Base-by-base conservation (phyloP, 2,329 filamentous ascomycete genomes). In the Fusarium anthophilum region DNA sequence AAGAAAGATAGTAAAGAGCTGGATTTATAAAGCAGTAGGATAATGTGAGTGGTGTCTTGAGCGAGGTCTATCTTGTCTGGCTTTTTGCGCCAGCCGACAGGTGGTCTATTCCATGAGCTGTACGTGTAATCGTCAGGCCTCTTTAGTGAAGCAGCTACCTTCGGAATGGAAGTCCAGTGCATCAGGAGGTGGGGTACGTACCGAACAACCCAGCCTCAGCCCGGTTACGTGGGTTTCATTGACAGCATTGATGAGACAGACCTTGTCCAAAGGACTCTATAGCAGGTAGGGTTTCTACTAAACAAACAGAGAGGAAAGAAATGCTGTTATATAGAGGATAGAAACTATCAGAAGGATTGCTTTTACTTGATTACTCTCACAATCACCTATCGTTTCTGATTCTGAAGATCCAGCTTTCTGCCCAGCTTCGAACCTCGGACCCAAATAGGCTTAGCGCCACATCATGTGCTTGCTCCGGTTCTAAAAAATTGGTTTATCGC, bases 401-500 rank as follows among this genome's bases (percentile, higher is more conserved):
- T 18, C 24, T 48, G 20, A 28, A 15, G 41, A 35, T 48, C 41
- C 30, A 37, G 39, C 30, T 39, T 58, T 50, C 41, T 58, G 55
- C 55, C 30, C 41, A 66, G 65, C 73, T 77, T 66, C 57, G 47
- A 75, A 30, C 43, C 32, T 55, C 39, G 11, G 24, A 57, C 72
- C 73, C 12, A 57, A 72, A 66, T 32, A 48, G 70, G 76, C 38
- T 68, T 77, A 77, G 74, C 67, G 60, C 41, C 69, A 35, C 39
- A 77, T 77, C 72, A 78, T 77, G 75, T 76, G 75, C 69, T 67
- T 76, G 75, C 69, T 69, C 63, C 67, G 69, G 62, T 39, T 53
- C 77, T 76, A 77, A 79, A 79, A 79, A 79, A 78, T 76, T 79
- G 73, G 76, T 74, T 75, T 78, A 74, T 76, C 63, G 74, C 77